Percentiles rank a stretch among this genome's conserved stretches.
Evolutionary conservation across 139 green algal genomes (phyloP).

Genomic region (Coccomyxa sp.): DNA sequence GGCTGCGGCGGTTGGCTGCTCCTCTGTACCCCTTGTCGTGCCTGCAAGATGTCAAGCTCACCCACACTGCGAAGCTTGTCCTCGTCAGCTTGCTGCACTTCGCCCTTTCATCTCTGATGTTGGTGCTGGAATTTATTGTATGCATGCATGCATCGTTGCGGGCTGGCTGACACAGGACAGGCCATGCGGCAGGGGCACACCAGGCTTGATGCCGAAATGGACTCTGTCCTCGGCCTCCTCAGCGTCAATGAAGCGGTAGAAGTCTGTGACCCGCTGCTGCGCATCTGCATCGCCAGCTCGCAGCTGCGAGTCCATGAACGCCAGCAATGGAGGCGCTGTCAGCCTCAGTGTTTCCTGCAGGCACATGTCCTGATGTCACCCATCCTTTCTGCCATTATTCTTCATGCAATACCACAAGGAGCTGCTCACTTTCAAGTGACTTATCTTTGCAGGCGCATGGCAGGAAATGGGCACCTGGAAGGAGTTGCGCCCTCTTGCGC

Average conservation of each 20-base stretch:
- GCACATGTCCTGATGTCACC: background rate
- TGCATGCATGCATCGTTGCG: no score
- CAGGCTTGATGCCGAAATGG: background rate
- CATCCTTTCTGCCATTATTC: background rate
- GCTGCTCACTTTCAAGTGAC: background rate
- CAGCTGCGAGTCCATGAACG: slow-evolving; percentile 16
- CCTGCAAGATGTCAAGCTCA: no score
- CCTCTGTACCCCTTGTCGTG: no score
- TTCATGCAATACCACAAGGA: background rate
- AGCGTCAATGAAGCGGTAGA: background rate
- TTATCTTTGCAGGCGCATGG: background rate
- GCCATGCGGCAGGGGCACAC: no score
- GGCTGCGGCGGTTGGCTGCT: no score
- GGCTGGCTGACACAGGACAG: no score
- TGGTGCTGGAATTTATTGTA: no score
- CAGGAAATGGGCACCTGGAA: background rate
- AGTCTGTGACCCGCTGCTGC: background rate
- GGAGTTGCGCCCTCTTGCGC: slow-evolving; percentile 9
- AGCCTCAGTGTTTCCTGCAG: slow-evolving; percentile 13
- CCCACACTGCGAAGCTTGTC: no score
- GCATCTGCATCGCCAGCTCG: background rate
- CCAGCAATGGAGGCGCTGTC: slow-evolving; percentile 12
- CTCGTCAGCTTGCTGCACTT: no score
- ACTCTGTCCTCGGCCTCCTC: background rate
- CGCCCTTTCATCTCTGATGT: no score